phyloP scores from a whole-genome alignment of 2,329 filamentous ascomycete species.

The Penicillium sclerotiorum region DNA sequence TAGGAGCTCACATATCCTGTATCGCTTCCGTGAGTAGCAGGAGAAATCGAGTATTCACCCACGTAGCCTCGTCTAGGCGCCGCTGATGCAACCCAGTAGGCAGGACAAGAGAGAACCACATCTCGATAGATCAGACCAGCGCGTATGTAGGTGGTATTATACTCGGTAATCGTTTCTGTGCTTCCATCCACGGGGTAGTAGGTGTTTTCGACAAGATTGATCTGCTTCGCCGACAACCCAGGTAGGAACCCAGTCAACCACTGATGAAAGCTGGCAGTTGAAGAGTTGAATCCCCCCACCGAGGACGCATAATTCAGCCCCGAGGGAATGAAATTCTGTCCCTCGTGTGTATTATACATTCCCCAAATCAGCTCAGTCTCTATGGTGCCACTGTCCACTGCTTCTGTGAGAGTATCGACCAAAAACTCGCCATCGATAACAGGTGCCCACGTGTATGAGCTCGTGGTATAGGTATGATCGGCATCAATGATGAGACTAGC shows the following conservation, averaged over 20 bases:
- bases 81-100: conserved; percentile 57
- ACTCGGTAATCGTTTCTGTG: conserved; percentile 51
- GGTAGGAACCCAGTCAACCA: conserved; percentile 62
- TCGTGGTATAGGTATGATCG: conserved; percentile 57
- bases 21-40: conserved; percentile 63
- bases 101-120: conserved; percentile 61
- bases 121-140: conserved; percentile 63
- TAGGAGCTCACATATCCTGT: conserved; percentile 51
- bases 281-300: conserved; percentile 54
- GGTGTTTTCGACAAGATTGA: conserved; percentile 44
- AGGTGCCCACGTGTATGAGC: conserved; percentile 62
- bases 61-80: conserved; percentile 54
- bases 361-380: conserved; percentile 53
- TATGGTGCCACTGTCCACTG: conserved; percentile 41
- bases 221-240: conserved; percentile 42
- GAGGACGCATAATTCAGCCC: conserved; percentile 45
- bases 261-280: conserved; percentile 50
- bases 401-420: conserved; percentile 49
- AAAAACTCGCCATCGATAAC: conserved; percentile 62
- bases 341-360: conserved; percentile 67
- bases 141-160: conserved; percentile 55
- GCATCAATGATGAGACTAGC: conserved; percentile 54
- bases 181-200: conserved; percentile 53
- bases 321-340: conserved; percentile 62
- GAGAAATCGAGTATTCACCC: conserved; percentile 62